A percentile compares a stretch with the other conserved stretches of the same genome.
Conservation (phyloP, 495 filamentous ascomycete genomes). For the Trichoderma erinaceum region DNA sequence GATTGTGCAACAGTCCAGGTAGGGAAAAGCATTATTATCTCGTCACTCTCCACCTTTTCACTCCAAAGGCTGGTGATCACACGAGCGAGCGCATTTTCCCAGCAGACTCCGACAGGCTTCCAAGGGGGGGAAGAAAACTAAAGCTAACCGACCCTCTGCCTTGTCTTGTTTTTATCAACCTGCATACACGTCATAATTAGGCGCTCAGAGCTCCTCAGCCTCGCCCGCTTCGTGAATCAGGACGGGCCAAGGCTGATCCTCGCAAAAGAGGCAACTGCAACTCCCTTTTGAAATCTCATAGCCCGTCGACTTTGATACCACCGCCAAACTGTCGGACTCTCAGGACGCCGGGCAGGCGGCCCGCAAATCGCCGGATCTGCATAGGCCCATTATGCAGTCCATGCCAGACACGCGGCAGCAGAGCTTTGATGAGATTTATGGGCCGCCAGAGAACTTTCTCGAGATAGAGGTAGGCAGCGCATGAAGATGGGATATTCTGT, state of each 20-base stretch:
- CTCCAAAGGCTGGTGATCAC: constrained; percentile 3
- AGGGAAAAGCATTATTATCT: background rate
- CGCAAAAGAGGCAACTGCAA: background rate
- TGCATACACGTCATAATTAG: too few species aligned
- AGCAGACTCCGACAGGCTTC: background rate
- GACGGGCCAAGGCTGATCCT: background rate
- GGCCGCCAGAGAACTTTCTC: constrained; percentile 95
- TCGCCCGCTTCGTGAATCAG: background rate
- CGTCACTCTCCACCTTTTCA: background rate
- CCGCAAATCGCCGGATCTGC: constrained; percentile 38
- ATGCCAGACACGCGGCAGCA: constrained; percentile 83
- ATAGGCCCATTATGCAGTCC: constrained; percentile 63
- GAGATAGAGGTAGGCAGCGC: constrained; percentile 76
- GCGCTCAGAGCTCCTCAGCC: background rate
- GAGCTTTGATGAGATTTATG: constrained; percentile 98
- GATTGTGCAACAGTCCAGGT: background rate
- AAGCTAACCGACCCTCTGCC: background rate
- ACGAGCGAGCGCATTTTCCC: constrained; percentile 4
- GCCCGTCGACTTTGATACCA: background rate
- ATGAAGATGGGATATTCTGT: background rate
- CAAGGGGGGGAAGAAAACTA: background rate
- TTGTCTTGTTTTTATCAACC: too few species aligned
- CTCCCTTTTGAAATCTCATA: background rate
- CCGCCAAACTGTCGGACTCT: constrained; percentile 10
- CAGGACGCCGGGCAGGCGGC: constrained; percentile 13